Percentiles rank a stretch among this genome's conserved stretches.
phyloP scores from a whole-genome alignment of 345 rosid species.

The Nasturtium officinale region DNA sequence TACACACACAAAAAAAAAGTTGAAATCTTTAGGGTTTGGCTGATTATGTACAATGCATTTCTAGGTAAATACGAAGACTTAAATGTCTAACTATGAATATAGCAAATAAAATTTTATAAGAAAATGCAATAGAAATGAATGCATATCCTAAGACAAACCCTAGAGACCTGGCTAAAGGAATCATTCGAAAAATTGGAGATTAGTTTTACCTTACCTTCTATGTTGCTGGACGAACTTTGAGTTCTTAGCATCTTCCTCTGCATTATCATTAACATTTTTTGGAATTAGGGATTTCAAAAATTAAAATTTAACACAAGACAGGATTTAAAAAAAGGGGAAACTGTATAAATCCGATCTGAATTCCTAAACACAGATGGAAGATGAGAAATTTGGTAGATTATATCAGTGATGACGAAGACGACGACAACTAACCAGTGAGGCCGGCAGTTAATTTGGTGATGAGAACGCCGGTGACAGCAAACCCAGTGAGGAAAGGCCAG shows the following conservation, averaged over 20 bases:
- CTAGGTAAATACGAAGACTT: background rate
- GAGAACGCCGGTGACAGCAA: conserved; percentile 67
- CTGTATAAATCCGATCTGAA: conserved; percentile 10
- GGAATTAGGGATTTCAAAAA: conserved; percentile 2
- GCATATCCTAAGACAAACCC: no score
- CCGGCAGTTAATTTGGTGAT: conserved; percentile 72
- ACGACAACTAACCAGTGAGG: conserved; percentile 57
- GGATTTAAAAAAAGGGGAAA: no score
- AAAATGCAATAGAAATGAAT: background rate
- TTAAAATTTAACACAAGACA: background rate
- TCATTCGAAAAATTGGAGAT: background rate
- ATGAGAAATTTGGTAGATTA: background rate
- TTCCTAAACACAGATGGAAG: background rate
- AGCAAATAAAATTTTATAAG: background rate
- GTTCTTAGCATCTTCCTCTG: conserved; percentile 92
- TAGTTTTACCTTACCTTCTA: conserved; percentile 54
- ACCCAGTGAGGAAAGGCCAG: conserved; percentile 88
- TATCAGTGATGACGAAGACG: background rate
- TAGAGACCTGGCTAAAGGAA: no score
- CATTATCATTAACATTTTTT: background rate
- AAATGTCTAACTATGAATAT: background rate
- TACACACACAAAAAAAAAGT: background rate
- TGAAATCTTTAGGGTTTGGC: background rate
- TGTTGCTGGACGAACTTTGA: conserved; percentile 84
- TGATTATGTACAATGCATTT: background rate